A percentile compares a stretch with the other conserved stretches of the same genome.
Conservation (phyloP, 2,329 filamentous ascomycete species). For the Fusarium mexicanum region DNA sequence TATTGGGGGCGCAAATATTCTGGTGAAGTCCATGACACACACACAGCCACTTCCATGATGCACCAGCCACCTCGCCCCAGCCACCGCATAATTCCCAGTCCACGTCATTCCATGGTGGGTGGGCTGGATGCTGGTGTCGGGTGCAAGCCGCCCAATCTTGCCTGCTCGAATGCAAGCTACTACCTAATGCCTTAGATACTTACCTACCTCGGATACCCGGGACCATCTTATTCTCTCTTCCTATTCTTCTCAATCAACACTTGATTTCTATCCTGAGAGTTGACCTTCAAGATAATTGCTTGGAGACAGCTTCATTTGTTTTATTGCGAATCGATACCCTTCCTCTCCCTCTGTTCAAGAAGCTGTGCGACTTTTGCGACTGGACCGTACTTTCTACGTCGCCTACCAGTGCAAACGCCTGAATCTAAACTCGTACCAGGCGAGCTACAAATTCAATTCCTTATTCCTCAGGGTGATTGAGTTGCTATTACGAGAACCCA, state of each 20-base stretch:
- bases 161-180: conserved; percentile 2
- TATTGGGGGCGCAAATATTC: conserved; percentile 22
- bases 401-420: neutral
- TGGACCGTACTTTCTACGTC: neutral
- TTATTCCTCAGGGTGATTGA: neutral
- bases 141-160: conserved; percentile 30
- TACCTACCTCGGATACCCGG: conserved; percentile 29
- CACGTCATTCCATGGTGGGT: conserved; percentile 39
- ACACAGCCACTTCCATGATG: conserved; percentile 14
- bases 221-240: conserved; percentile 6
- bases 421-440: neutral
- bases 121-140: conserved; percentile 1
- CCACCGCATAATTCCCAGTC: conserved; percentile 28
- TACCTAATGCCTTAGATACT: conserved; percentile 12
- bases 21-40: conserved; percentile 25
- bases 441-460: neutral
- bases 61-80: conserved; percentile 34
- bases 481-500: neutral
- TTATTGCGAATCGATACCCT: conserved; percentile 30
- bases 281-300: neutral
- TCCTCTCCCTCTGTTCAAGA: neutral
- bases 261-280: conserved; percentile 5
- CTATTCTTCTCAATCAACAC: conserved; percentile 4
- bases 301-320: conserved; percentile 6
- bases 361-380: conserved; percentile 4